Conservation (phyloP, 805 yeast genomes). For the Candida bentonensis region DNA sequence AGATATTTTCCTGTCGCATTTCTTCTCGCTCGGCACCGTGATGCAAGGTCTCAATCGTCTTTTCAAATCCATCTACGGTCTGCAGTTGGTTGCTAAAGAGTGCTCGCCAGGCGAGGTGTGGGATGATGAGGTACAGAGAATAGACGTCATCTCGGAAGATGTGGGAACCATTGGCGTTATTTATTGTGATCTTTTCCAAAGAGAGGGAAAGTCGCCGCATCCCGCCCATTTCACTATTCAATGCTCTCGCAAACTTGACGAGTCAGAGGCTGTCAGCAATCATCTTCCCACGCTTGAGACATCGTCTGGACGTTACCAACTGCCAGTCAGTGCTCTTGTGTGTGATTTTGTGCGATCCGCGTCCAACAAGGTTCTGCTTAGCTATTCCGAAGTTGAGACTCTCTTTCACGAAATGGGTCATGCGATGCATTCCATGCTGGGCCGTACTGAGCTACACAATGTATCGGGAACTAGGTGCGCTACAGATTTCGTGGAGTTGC, state of each 20-base stretch:
- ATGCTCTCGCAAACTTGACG: conserved; percentile 62
- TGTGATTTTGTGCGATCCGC: conserved; percentile 54
- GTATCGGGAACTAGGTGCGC: conserved; percentile 91
- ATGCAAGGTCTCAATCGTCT: conserved; percentile 68
- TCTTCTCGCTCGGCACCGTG: conserved; percentile 75
- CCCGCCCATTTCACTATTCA: conserved; percentile 96
- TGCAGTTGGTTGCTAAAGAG: conserved; percentile 53
- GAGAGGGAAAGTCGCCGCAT: conserved; percentile 59
- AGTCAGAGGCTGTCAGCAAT: conserved; percentile 9
- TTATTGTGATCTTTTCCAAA: conserved; percentile 75
- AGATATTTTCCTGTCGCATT: conserved; percentile 34
- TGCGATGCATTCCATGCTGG: conserved; percentile 95
- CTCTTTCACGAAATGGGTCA: conserved; percentile 98
- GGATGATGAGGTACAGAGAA: conserved; percentile 71
- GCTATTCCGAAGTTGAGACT: conserved; percentile 77
- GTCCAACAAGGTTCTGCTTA: conserved; percentile 30
- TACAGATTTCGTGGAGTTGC: conserved; percentile 92
- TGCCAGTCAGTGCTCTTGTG: conserved; percentile 80
- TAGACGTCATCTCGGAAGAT: conserved; percentile 55
- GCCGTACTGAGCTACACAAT: conserved; percentile 78
- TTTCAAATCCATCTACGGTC: conserved; percentile 61
- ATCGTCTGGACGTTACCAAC: conserved; percentile 32
- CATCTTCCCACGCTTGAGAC: conserved; percentile 4
- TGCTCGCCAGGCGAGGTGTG: conserved; percentile 68
- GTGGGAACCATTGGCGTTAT: conserved; percentile 63